Base-by-base conservation (phyloP, 1,139 yeast species). In the Saccharomyces pastorianus region DNA sequence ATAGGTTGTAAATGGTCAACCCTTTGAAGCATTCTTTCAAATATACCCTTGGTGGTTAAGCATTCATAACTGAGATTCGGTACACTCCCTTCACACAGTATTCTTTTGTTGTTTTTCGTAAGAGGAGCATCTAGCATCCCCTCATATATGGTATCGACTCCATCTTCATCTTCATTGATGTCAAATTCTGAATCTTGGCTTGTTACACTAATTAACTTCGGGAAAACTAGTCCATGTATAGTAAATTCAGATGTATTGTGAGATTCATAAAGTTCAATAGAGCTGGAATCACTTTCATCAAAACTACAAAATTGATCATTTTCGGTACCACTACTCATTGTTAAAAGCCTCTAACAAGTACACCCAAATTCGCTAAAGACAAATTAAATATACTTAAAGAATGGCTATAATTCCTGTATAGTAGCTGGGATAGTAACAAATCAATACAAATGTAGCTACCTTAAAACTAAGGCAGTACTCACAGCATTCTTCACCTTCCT, bases 31-130 rank as follows among this genome's bases (percentile, higher is more conserved):
- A 68, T 67, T 42, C 62, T 59, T 14, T 64, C 59, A 51, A 59
- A 65, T 7, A 68, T 62, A 29, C 63, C 67, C 25, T 63, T 62
- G 0, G 69, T 64, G 0, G 71, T 67, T 17, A 66, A 52, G 48
- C 69, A 65, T 47, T 64, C 65, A 52, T 67, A 68, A 28, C 60
- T 58, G 31, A 67, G 53, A 49, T 61, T 59, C 6, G 67, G 62
- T 9, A 63, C 59, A 23, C 61, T 56, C 13, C 61, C 64, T 51
- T 64, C 64, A 42, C 55, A 52, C 8, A 59, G 49, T 6, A 55
- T 55, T 46, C 56, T 61, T 27, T 51, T 57, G 11, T 28, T 48
- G 6, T 44, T 31, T 2, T 29, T 44, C 1, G 56, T 41, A 4
- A 58, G 23, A 5, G 59, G 61, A 4, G 48, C 32, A 2, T 48